Conservation (phyloP, 2,329 filamentous ascomycete genomes). For the Apiospora pterosperma region DNA sequence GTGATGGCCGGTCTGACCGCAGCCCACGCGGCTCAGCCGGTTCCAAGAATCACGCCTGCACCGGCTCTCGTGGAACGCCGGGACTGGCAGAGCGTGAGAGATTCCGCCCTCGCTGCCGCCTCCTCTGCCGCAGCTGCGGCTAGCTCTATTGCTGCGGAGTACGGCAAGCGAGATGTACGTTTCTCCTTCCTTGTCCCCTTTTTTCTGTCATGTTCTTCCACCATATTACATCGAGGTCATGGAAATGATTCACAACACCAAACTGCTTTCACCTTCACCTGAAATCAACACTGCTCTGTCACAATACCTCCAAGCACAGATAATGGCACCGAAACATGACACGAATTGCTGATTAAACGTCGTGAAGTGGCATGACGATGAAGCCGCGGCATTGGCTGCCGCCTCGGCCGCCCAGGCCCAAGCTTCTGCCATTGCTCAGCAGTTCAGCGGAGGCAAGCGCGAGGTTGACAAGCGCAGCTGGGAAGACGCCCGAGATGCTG, state of each 20-base stretch:
- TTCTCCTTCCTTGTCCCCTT: not conserved
- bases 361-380: constrained; percentile 8
- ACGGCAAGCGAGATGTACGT: constrained; percentile 6
- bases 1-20: constrained; percentile 15
- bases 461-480: not conserved
- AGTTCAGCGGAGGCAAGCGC: constrained; percentile 4
- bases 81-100: constrained; percentile 10
- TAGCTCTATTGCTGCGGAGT: constrained; percentile 12
- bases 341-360: not conserved
- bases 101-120: constrained; percentile 13
- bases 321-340: not conserved
- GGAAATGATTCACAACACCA: not conserved
- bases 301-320: no score
- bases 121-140: constrained; percentile 12
- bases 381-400: constrained; percentile 10
- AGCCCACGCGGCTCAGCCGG: constrained; percentile 14
- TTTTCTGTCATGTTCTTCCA: not conserved
- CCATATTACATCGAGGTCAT: not conserved
- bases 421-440: constrained; percentile 13
- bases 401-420: constrained; percentile 12
- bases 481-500: constrained; percentile 10
- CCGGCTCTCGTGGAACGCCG: constrained; percentile 12
- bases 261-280: not conserved
- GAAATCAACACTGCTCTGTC: no score
- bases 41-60: constrained; percentile 18